phyloP scores from a whole-genome alignment of 768 basidiomycete species.

The Cyathus striatus region DNA sequence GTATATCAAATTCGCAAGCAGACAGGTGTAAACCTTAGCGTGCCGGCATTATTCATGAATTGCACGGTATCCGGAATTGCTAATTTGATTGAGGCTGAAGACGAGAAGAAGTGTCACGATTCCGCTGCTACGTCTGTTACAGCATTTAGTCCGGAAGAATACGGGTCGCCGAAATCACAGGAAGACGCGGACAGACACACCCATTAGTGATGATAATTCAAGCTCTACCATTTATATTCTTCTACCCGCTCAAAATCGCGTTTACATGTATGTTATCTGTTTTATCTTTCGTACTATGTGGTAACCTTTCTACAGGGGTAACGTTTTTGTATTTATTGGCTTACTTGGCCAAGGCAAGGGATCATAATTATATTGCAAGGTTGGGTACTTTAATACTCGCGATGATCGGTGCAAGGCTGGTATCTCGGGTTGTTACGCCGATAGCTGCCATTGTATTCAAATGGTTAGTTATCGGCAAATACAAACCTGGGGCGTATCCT shows the following conservation, averaged over 20 bases:
- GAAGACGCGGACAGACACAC: constrained; percentile 24
- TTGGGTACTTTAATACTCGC: constrained; percentile 26
- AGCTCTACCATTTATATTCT: constrained; percentile 35
- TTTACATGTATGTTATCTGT: constrained; percentile 27
- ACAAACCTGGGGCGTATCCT: constrained; percentile 30
- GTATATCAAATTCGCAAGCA: constrained; percentile 34
- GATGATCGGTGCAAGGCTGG: constrained; percentile 27
- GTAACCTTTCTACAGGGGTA: constrained; percentile 22
- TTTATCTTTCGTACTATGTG: background rate
- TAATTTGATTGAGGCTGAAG: constrained; percentile 24
- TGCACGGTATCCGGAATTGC: constrained; percentile 38
- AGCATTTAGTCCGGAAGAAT: constrained; percentile 18
- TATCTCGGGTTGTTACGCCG: constrained; percentile 29
- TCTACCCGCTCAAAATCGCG: constrained; percentile 39
- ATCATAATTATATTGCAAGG: constrained; percentile 25
- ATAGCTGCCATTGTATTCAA: constrained; percentile 36
- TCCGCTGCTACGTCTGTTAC: constrained; percentile 12
- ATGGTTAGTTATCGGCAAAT: constrained; percentile 40
- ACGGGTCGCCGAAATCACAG: constrained; percentile 6
- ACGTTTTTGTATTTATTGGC: constrained; percentile 34
- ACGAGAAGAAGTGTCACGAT: constrained; percentile 5
- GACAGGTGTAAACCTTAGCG: constrained; percentile 27
- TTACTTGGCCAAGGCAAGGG: constrained; percentile 20
- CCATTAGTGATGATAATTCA: constrained; percentile 35
- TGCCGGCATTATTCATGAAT: constrained; percentile 33